Percentiles rank a stretch among this genome's conserved stretches.
Evolutionary conservation across 495 filamentous ascomycete species (phyloP).

Genomic region (Friedmanniomyces endolithicus): DNA sequence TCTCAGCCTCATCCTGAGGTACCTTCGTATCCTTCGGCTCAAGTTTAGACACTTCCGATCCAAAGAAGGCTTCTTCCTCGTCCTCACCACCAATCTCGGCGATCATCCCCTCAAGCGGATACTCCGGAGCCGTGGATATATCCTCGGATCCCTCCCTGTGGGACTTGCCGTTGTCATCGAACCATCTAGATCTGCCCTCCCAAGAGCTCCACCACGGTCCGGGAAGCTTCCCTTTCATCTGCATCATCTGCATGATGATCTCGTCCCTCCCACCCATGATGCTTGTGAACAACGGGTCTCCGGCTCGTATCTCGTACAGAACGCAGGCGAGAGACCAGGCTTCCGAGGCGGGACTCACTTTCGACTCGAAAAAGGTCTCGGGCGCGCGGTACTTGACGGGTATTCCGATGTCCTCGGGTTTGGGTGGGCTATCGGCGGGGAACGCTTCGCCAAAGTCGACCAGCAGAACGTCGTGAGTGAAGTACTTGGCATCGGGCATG

Average conservation of each 20-base stretch:
- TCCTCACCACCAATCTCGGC: not conserved
- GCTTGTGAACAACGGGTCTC: slow-evolving; percentile 22
- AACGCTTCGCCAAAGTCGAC: slow-evolving; percentile 30
- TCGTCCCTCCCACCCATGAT: slow-evolving; percentile 23
- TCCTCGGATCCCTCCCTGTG: not conserved
- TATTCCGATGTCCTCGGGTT: slow-evolving; percentile 20
- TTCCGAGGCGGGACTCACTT: slow-evolving; percentile 20
- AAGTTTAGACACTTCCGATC: not conserved
- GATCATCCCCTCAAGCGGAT: slow-evolving; percentile 2
- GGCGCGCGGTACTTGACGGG: slow-evolving; percentile 26
- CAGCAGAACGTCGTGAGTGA: slow-evolving; percentile 14
- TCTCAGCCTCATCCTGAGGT: slow-evolving; percentile 13
- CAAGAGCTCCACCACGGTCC: slow-evolving; percentile 30
- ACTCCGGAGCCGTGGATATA: not conserved
- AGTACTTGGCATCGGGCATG: slow-evolving; percentile 8
- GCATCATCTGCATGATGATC: slow-evolving; percentile 21
- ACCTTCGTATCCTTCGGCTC: slow-evolving; percentile 5
- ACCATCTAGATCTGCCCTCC: slow-evolving; percentile 15
- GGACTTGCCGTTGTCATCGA: slow-evolving; percentile 18
- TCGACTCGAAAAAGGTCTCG: slow-evolving; percentile 24
- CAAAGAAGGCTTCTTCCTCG: not conserved
- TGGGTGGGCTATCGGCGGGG: slow-evolving; percentile 10
- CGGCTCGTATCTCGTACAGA: slow-evolving; percentile 29
- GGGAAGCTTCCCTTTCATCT: slow-evolving; percentile 26
- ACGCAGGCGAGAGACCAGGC: slow-evolving; percentile 30